Evolutionary conservation across 352 stramenopile genomes (phyloP), one percentile per base, ranked within the genome.

Genomic region (Globisporangium cylindrosporum): DNA sequence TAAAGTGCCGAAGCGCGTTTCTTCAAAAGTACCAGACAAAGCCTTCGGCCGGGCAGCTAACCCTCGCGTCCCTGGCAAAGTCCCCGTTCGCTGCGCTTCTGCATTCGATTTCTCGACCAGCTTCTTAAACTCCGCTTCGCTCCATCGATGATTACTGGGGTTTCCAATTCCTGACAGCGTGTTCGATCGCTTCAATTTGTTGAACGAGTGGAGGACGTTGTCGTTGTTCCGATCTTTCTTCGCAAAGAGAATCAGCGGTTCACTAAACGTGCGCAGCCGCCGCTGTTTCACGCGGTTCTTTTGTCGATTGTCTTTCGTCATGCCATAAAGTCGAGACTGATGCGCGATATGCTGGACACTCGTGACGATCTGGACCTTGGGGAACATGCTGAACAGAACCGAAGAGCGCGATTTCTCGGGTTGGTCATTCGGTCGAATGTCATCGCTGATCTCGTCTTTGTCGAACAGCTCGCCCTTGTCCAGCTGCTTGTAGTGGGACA

Each of bases 331-430:
- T 55, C 88, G 82, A 3, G 84, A 79, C 62, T 92, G 82, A 27
- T 93, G 85, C 0, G 80, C 83, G 10, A 93, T 75, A 62, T 93
- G 87, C 69, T 94, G 87, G 2, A 88, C 85, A 25, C 83, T 92
- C 10, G 85, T 74, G 29, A 93, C 85, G 56, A 95, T 94, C 59
- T 93, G 84, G 9, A 94, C 88, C 63, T 91, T 94, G 0, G 88
- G 88, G 29, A 95, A 95, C 82, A 95, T 93, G 54, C 76, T 84
- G 66, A 93, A 95, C 12, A 95, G 69, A 36, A 77, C 67, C 1
- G 80, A 66, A 0, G 81, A 71, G n/a, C 86, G 75, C 15, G 69
- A 74, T 55, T 88, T 90, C 54, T 93, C 83, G 1, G 74, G 70
- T 46, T 86, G 76, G 36, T 91, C 82, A 34, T 60, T 90, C 27